These are phyloP conservation scores for Seminavis robusta DNA, from an alignment of 108 stramenopile genomes.

Conservation along the genomic window DNA sequence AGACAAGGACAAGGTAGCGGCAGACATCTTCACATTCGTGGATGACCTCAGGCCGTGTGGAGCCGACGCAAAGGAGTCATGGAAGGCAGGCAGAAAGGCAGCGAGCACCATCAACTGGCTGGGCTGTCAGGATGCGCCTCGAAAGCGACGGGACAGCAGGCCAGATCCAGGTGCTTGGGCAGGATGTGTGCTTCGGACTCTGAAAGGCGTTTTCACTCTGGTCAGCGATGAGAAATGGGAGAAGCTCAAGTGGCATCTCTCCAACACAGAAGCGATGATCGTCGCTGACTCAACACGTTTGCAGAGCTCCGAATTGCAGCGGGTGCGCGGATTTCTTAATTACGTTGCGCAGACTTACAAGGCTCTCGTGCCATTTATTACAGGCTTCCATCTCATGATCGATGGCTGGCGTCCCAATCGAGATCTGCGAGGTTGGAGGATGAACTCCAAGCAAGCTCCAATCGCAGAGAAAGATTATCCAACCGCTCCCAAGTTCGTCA, in stretches of 20 bases:
- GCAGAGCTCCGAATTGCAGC: neutral
- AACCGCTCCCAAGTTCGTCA: too few species aligned
- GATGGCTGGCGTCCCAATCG: conserved; percentile 8
- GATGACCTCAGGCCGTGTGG: conserved; percentile 21
- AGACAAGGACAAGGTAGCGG: conserved; percentile 10
- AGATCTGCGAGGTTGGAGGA: conserved; percentile 12
- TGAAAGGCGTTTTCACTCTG: too few species aligned
- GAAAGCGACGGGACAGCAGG: too few species aligned
- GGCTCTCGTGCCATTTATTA: conserved; percentile 3
- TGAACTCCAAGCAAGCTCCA: too few species aligned
- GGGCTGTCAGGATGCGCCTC: too few species aligned
- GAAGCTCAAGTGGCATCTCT: neutral
- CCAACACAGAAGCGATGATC: too few species aligned
- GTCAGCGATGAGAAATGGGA: too few species aligned
- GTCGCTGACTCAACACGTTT: neutral
- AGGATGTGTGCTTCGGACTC: too few species aligned
- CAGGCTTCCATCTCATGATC: conserved; percentile 9
- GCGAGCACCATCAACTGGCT: too few species aligned
- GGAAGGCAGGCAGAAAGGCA: too few species aligned
- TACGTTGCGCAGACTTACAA: conserved; percentile 1
- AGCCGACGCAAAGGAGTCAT: neutral
- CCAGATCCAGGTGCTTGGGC: too few species aligned
- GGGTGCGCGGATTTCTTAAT: conserved; percentile 5
- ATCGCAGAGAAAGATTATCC: too few species aligned
- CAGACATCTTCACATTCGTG: conserved; percentile 16